These are phyloP conservation scores for Quercus phellos DNA, from an alignment of 331 rosid genomes.

Conservation along the genomic window DNA sequence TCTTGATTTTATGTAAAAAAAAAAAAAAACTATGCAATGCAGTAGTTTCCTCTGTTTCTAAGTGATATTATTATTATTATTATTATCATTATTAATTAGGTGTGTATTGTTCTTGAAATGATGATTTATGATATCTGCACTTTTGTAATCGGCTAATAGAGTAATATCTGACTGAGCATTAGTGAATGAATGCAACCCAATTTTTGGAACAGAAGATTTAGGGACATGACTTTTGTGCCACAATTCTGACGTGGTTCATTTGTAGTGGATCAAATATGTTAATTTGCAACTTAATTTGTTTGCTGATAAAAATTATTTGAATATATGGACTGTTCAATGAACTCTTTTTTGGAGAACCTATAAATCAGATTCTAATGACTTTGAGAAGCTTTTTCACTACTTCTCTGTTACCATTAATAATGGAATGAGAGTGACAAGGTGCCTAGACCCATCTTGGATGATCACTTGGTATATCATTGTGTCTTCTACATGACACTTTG, in stretches of 20 bases:
- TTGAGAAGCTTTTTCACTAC: neutral
- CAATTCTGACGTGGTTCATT: neutral
- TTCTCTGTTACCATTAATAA: neutral
- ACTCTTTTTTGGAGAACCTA: too few relatives aligned
- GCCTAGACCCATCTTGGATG: neutral
- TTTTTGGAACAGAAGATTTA: too few relatives aligned
- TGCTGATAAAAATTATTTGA: neutral
- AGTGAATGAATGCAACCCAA: too few relatives aligned
- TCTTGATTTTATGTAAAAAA: neutral
- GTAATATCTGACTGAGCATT: too few relatives aligned
- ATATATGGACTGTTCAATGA: neutral
- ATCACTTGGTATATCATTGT: neutral
- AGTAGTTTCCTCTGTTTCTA: neutral
- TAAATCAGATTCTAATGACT: neutral
- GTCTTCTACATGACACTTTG: too few relatives aligned
- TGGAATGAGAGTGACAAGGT: neutral
- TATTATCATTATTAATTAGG: neutral
- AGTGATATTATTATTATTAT: neutral
- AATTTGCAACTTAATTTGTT: neutral
- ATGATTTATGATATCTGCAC: neutral
- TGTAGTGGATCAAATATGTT: neutral
- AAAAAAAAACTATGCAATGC: neutral
- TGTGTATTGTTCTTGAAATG: neutral
- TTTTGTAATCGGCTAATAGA: too few relatives aligned
- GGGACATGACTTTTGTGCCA: too few relatives aligned